A percentile compares a stretch with the other conserved stretches of the same genome.
Evolutionary conservation across 257 asterid genomes (phyloP).

Genomic region (Primulina huaijiensis): DNA sequence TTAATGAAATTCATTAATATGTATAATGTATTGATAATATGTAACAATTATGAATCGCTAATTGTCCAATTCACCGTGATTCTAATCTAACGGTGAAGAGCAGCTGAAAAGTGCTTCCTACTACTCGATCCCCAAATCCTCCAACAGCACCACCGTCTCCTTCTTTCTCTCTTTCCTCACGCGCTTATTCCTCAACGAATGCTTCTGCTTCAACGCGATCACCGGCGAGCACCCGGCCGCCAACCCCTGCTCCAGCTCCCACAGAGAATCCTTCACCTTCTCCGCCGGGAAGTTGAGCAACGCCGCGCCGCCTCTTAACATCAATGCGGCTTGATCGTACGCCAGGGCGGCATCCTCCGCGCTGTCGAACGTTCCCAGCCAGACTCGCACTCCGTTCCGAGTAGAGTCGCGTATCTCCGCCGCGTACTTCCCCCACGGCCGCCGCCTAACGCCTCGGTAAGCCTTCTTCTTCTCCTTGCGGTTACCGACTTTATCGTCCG

Average conservation of each 20-base stretch:
- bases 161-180: background rate
- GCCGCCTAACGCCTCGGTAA: slow-evolving; percentile 29
- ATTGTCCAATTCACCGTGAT: no score
- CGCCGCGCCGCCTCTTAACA: slow-evolving; percentile 32
- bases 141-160: slow-evolving; percentile 13
- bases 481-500: background rate
- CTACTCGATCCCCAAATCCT: slow-evolving; percentile 37
- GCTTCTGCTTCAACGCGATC: slow-evolving; percentile 31
- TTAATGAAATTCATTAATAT: no score
- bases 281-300: slow-evolving; percentile 34
- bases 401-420: slow-evolving; percentile 38
- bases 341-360: slow-evolving; percentile 32
- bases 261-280: slow-evolving; percentile 29
- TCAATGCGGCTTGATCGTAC: slow-evolving; percentile 37
- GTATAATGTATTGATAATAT: no score
- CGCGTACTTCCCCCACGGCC: slow-evolving; percentile 40
- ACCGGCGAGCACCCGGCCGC: slow-evolving; percentile 33
- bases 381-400: slow-evolving; percentile 31
- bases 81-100: no score
- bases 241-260: slow-evolving; percentile 19
- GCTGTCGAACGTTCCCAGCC: slow-evolving; percentile 35
- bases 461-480: background rate
- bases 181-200: slow-evolving; percentile 27
- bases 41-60: no score
- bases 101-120: slow-evolving; percentile 28